These are phyloP conservation scores for Turnera subulata DNA, from an alignment of 345 rosid genomes.

Conservation along the genomic window DNA sequence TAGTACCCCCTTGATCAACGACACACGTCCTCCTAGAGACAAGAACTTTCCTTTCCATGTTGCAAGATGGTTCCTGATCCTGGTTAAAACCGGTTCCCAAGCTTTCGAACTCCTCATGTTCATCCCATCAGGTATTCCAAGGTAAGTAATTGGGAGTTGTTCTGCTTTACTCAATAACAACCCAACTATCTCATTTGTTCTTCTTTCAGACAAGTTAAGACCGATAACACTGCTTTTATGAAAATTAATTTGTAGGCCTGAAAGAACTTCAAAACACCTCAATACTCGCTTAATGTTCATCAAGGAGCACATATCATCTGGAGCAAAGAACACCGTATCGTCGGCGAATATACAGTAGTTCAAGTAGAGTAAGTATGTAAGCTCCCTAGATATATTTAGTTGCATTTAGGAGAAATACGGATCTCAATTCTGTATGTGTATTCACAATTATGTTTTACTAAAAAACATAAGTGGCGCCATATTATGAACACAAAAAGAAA, in stretches of 20 bases:
- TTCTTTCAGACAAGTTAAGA: background rate
- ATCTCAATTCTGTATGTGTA: too few species aligned
- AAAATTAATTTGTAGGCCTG: background rate
- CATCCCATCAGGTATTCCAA: background rate
- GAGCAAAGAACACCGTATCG: too few species aligned
- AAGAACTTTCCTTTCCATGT: background rate
- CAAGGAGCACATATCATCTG: background rate
- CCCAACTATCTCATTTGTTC: background rate
- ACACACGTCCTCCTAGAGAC: background rate
- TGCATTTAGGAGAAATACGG: too few species aligned
- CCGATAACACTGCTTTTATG: background rate
- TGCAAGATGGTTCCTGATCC: background rate
- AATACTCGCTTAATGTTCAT: background rate
- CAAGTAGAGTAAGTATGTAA: too few species aligned
- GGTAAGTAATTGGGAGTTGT: background rate
- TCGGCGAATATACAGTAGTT: too few species aligned
- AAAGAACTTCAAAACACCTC: background rate
- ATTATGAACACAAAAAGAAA: too few species aligned
- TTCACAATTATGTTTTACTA: too few species aligned
- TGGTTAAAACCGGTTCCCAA: background rate
- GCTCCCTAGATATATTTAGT: too few species aligned
- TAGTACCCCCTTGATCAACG: background rate
- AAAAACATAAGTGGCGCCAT: too few species aligned
- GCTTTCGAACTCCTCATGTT: background rate
- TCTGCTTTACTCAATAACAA: background rate